phyloP scores from a whole-genome alignment of 257 asterid genomes.

The Salvia splendens region DNA sequence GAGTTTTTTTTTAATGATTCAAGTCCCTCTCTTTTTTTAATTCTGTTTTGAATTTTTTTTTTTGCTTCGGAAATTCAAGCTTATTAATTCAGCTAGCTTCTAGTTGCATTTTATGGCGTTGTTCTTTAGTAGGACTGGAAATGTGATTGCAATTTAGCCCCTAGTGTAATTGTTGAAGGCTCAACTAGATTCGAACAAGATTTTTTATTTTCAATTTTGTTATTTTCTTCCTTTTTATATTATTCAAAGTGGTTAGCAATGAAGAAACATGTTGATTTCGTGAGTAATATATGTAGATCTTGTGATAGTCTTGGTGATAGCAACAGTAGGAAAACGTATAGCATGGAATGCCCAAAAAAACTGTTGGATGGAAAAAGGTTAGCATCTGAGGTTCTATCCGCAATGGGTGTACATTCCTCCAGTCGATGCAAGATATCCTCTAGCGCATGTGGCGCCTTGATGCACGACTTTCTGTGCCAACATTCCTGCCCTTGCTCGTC shows the following conservation, averaged over 20 bases:
- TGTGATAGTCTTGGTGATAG: neutral
- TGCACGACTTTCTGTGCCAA: too few relatives aligned
- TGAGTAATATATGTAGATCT: neutral
- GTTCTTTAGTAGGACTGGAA: neutral
- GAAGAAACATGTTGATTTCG: neutral
- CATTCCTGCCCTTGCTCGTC: too few relatives aligned
- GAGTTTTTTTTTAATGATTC: neutral
- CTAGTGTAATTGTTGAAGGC: too few relatives aligned
- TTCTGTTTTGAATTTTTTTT: neutral
- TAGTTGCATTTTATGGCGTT: neutral
- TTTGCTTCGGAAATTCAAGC: neutral
- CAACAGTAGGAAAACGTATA: too few relatives aligned
- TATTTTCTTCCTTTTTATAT: neutral
- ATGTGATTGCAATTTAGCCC: conserved; percentile 10
- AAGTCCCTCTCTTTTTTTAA: neutral
- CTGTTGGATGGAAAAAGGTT: too few relatives aligned
- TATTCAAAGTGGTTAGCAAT: too few relatives aligned
- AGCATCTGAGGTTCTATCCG: too few relatives aligned
- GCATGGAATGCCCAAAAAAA: too few relatives aligned
- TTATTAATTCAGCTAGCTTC: too few relatives aligned
- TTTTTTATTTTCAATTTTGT: neutral
- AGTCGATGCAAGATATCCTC: too few relatives aligned
- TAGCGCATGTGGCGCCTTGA: too few relatives aligned
- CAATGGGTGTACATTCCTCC: too few relatives aligned
- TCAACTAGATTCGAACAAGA: neutral